A percentile compares a stretch with the other conserved stretches of the same genome.
These are phyloP conservation scores for Apiospora marii DNA, from an alignment of 2,329 filamentous ascomycete genomes.

Conservation along the genomic window DNA sequence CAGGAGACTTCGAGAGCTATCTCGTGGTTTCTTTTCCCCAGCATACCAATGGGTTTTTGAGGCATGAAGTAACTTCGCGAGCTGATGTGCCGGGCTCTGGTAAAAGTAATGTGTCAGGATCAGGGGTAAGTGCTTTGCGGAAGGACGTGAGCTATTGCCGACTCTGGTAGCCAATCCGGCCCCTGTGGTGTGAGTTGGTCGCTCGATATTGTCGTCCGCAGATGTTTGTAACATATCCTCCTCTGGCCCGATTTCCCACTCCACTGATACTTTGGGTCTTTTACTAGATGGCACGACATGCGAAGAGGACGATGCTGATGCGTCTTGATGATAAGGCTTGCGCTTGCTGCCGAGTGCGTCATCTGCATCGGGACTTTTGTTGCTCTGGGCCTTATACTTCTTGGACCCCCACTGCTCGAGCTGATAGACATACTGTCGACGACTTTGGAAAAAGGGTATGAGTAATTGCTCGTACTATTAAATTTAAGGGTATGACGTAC, in stretches of 20 bases:
- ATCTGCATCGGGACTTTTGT: not conserved
- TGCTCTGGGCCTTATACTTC: not conserved
- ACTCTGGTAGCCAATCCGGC: not conserved
- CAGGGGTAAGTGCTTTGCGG: not conserved
- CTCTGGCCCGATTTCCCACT: not conserved
- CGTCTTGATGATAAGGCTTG: not conserved
- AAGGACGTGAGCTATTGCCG: not conserved
- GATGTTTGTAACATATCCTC: not conserved
- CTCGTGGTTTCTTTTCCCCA: not conserved
- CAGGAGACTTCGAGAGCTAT: not conserved
- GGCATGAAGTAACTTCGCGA: not conserved
- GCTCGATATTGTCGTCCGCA: not conserved
- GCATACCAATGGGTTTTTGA: not conserved
- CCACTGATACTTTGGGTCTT: not conserved
- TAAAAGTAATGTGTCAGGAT: not conserved
- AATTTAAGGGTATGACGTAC: not conserved
- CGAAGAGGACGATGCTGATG: no score
- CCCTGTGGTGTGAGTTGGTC: no score
- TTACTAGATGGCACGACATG: not conserved
- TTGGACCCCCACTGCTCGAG: not conserved
- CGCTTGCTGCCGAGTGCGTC: not conserved
- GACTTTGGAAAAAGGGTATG: not conserved
- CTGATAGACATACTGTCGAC: not conserved
- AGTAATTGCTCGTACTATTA: no score
- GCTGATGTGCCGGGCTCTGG: not conserved